phyloP scores from a whole-genome alignment of 345 rosid species.

The Kernera saxatilis region DNA sequence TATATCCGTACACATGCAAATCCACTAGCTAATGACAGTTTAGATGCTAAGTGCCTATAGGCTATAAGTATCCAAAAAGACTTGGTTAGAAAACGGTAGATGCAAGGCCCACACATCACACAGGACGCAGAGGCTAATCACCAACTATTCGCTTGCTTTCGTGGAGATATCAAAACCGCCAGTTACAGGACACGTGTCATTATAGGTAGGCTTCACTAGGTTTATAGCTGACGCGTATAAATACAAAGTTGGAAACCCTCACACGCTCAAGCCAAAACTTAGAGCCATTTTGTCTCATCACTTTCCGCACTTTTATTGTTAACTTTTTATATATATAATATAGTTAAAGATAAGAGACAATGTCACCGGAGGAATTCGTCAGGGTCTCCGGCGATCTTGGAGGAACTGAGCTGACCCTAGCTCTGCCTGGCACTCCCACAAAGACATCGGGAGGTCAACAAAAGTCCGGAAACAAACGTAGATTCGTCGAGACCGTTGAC shows the following conservation, averaged over 20 bases:
- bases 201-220: constrained; percentile 12
- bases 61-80: not conserved
- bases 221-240: constrained; percentile 12
- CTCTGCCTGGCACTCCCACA: constrained; percentile 45
- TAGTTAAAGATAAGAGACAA: not conserved
- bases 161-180: constrained; percentile 44
- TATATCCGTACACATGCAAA: not conserved
- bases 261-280: constrained; percentile 6
- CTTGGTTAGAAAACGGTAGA: not conserved
- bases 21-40: not conserved
- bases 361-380: constrained; percentile 24
- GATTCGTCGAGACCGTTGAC: constrained; percentile 37
- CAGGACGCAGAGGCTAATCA: constrained; percentile 8
- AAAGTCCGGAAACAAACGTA: constrained; percentile 47
- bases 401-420: constrained; percentile 56
- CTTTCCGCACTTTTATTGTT: not conserved
- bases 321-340: not conserved
- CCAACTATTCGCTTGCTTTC: constrained; percentile 18
- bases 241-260: constrained; percentile 11
- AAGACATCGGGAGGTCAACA: constrained; percentile 14
- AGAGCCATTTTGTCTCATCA: constrained; percentile 25
- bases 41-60: not conserved
- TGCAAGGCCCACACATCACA: constrained; percentile 8
- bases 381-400: constrained; percentile 33
- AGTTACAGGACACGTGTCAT: constrained; percentile 32